Percentiles rank a stretch among this genome's conserved stretches.
Conservation (phyloP, 805 yeast species). For the Kluyveromyces starmeri region DNA sequence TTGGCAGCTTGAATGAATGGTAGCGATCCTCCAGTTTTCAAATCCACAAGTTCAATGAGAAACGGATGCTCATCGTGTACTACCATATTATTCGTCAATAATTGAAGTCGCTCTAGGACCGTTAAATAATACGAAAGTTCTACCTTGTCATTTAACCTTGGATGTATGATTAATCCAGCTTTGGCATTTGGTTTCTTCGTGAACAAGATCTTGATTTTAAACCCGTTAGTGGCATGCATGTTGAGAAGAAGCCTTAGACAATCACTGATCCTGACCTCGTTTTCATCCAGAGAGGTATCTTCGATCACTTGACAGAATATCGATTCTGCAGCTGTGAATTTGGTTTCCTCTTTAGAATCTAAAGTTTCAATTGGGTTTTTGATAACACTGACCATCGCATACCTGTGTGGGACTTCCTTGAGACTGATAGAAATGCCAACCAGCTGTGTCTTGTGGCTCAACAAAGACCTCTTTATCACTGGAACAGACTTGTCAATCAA, state of each 20-base stretch:
- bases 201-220: conserved; percentile 1
- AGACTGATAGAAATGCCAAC: neutral
- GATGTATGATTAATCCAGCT: neutral
- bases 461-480: neutral
- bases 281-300: neutral
- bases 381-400: neutral
- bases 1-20: no score
- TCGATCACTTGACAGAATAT: conserved; percentile 1
- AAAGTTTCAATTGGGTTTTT: neutral
- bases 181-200: neutral
- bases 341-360: neutral
- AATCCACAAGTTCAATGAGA: neutral
- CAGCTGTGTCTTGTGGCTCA: neutral
- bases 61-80: neutral
- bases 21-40: neutral
- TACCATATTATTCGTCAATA: neutral
- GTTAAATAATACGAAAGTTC: neutral
- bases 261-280: conserved; percentile 2
- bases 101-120: neutral
- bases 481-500: neutral
- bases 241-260: neutral
- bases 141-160: neutral
- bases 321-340: neutral
- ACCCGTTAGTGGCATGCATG: neutral
- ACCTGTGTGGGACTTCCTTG: neutral